A percentile compares a stretch with the other conserved stretches of the same genome.
Conservation (phyloP, 1,139 yeast genomes). For the Protomyces macrosporus region DNA sequence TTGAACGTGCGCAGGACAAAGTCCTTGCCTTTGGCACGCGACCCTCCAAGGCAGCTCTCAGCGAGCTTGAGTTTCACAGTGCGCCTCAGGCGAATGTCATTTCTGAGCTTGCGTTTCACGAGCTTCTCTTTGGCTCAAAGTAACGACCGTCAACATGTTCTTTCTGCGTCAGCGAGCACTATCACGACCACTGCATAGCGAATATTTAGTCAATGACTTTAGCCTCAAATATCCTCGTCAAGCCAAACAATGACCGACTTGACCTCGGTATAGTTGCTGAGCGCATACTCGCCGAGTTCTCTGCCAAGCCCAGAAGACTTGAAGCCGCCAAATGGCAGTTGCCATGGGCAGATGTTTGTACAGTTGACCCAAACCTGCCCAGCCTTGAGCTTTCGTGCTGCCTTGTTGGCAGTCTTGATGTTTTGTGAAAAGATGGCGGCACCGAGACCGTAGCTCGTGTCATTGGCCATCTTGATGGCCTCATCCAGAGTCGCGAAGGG, state of each 20-base stretch:
- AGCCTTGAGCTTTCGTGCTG: constrained; percentile 61
- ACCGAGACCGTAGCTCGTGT: constrained; percentile 73
- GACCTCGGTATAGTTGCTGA: constrained; percentile 35
- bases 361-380: constrained; percentile 87
- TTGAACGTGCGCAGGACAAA: not conserved
- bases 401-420: constrained; percentile 53
- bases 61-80: not conserved
- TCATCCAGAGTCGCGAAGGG: constrained; percentile 68
- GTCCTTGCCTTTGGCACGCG: not conserved
- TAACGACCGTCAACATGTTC: not conserved
- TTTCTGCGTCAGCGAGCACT: not conserved
- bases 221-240: not conserved
- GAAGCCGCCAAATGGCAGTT: constrained; percentile 78
- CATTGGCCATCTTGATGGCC: constrained; percentile 64
- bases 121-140: not conserved
- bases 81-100: not conserved
- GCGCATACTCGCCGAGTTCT: constrained; percentile 82
- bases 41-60: not conserved
- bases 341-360: constrained; percentile 40
- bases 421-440: constrained; percentile 75
- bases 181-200: not conserved
- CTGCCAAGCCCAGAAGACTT: constrained; percentile 86
- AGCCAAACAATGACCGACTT: not conserved
- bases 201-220: not conserved
- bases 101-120: not conserved